Base-by-base conservation (phyloP, 352 stramenopile species). In the Phytophthora syringae region DNA sequence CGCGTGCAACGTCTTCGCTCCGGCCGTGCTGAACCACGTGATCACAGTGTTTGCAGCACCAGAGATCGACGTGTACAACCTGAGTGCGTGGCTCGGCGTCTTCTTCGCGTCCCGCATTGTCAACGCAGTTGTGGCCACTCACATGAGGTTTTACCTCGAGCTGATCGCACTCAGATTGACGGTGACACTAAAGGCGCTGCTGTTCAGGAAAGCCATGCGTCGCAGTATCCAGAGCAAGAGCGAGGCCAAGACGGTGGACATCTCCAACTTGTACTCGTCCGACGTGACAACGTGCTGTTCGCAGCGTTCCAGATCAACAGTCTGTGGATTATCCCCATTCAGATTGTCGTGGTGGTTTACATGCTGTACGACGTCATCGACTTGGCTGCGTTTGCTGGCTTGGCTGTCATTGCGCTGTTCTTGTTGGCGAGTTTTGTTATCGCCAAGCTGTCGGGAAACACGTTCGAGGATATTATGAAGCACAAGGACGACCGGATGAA, bases 191-290 rank as follows among this genome's bases (percentile, higher is more conserved):
- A 82, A 77, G 39, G 55, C 64, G 20, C 57, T 85, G 21, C 44
- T 88, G 1, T 85, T 88, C 49, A 25, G 52, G 24, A 88, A 88
- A 52, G 64, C 72, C 6, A 52, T 84, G 47, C 74, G 74, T 1
- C 69, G 66, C 22, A 63, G 52, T 28, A 54, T 49, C 15, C 66
- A 80, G 25, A 53, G 16, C 25, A 64, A 65, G 21, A 11, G 15
- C 16, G 67, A 74, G 0, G 5, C 30, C 7, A 55, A 58, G 15
- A 37, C 59, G 5, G 67, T 75, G 24, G 90, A 98, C 68, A 92
- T 98, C 36, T 83, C 89, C 7, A 99, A 98, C 60, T 77, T 99
- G 7, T 96, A 97, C 59, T 92, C 87, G 5, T 90, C 97, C 27
- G 95, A 99, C 68, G 80, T 91, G 70, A 93, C 28, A 84, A 77